These are phyloP conservation scores for Linum trigynum DNA, from an alignment of 345 rosid genomes.

Conservation along the genomic window DNA sequence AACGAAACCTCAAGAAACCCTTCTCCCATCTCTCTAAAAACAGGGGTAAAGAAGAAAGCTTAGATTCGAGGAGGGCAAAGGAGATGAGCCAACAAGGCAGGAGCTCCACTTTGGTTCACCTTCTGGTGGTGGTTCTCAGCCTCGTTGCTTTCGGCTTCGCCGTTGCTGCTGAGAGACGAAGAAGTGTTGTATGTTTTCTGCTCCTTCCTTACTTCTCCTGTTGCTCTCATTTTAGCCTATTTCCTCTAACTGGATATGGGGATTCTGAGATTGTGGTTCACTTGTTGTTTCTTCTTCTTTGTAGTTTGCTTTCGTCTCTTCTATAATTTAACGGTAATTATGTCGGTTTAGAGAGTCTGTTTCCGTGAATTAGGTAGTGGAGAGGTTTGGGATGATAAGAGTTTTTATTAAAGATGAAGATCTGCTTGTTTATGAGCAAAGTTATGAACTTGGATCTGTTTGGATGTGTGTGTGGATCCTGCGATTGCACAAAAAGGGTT, in stretches of 20 bases:
- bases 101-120: constrained; percentile 62
- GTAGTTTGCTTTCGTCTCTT: background rate
- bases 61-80: background rate
- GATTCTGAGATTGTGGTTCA: background rate
- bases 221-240: no score
- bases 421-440: background rate
- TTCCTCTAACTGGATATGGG: background rate
- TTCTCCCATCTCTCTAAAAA: background rate
- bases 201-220: background rate
- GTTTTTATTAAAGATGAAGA: background rate
- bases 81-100: constrained; percentile 8
- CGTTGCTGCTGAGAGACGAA: constrained; percentile 91
- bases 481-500: background rate
- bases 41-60: background rate
- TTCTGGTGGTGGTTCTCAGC: constrained; percentile 63
- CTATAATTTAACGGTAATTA: background rate
- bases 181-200: constrained; percentile 50
- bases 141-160: constrained; percentile 90
- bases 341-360: no score
- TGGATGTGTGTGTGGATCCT: background rate
- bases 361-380: background rate
- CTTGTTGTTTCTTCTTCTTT: background rate
- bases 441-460: background rate
- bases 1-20: background rate
- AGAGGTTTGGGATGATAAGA: background rate